A percentile compares a stretch with the other conserved stretches of the same genome.
phyloP scores from a whole-genome alignment of 352 stramenopile species.

The Phytophthora capsici region DNA sequence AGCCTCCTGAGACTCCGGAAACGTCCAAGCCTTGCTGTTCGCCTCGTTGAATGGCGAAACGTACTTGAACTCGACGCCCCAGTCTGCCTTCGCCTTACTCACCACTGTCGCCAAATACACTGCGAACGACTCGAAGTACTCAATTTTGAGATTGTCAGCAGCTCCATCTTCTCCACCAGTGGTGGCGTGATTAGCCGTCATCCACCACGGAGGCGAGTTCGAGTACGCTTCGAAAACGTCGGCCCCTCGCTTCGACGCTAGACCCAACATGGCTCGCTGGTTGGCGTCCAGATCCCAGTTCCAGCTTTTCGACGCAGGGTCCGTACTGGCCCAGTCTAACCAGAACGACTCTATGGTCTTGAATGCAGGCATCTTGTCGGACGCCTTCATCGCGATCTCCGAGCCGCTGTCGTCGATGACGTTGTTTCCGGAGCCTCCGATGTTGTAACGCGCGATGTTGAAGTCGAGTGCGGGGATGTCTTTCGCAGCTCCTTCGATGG shows the following conservation, averaged over 20 bases:
- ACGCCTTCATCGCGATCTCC: slow-evolving; percentile 45
- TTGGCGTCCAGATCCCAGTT: slow-evolving; percentile 46
- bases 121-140: slow-evolving; percentile 45
- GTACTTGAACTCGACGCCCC: slow-evolving; percentile 51
- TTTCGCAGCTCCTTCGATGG: slow-evolving; percentile 14
- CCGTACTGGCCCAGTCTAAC: slow-evolving; percentile 46
- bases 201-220: slow-evolving; percentile 64
- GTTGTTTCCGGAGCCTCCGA: slow-evolving; percentile 45
- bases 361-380: slow-evolving; percentile 48
- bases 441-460: slow-evolving; percentile 61
- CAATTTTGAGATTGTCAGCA: slow-evolving; percentile 44
- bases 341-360: slow-evolving; percentile 50
- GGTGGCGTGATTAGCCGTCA: slow-evolving; percentile 50
- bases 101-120: slow-evolving; percentile 48
- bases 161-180: slow-evolving; percentile 42
- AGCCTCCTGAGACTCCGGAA: slow-evolving; percentile 47
- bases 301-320: slow-evolving; percentile 43
- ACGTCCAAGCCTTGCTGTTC: slow-evolving; percentile 44
- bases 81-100: slow-evolving; percentile 41
- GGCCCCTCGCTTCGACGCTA: slow-evolving; percentile 38
- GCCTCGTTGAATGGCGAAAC: slow-evolving; percentile 58
- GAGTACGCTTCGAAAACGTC: slow-evolving; percentile 57
- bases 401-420: slow-evolving; percentile 43
- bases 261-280: slow-evolving; percentile 43
- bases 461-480: slow-evolving; percentile 44